These are phyloP conservation scores for Paulownia fortunei DNA, from an alignment of 257 asterid genomes.

Conservation along the genomic window DNA sequence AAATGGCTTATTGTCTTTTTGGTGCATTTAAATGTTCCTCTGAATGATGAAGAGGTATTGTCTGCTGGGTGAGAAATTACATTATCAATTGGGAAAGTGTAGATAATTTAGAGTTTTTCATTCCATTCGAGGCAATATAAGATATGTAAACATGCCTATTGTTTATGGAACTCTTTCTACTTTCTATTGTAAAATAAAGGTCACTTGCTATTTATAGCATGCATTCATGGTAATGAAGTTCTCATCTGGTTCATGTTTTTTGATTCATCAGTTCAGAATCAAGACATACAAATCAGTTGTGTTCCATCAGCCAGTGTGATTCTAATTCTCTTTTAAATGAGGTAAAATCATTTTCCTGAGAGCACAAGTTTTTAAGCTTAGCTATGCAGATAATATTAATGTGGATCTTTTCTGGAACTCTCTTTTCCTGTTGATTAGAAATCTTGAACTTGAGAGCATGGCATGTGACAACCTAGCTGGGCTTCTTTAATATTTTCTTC, in stretches of 20 bases:
- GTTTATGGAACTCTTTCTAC: neutral
- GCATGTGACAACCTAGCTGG: neutral
- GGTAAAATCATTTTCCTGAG: constrained; percentile 56
- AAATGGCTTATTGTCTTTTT: neutral
- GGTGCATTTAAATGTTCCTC: neutral
- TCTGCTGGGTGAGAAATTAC: too few relatives aligned
- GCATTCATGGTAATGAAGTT: neutral
- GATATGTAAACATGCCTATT: neutral
- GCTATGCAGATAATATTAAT: too few relatives aligned
- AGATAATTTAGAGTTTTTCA: neutral
- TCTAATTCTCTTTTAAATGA: constrained; percentile 73
- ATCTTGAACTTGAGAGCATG: neutral
- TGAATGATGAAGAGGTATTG: too few relatives aligned
- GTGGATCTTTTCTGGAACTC: too few relatives aligned
- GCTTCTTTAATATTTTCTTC: neutral
- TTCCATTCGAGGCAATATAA: too few relatives aligned
- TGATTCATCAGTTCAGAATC: constrained; percentile 67
- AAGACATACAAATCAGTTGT: constrained; percentile 69
- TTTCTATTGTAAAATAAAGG: neutral
- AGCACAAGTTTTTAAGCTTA: neutral
- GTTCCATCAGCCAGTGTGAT: constrained; percentile 83
- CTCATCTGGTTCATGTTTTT: constrained; percentile 34
- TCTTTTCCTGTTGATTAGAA: neutral
- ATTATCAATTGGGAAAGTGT: too few relatives aligned
- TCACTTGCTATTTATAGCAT: too few relatives aligned